Evolutionary conservation across 805 yeast genomes (phyloP), one percentile per base, ranked within the genome.

Genomic region (Teunomyces tritomae): DNA sequence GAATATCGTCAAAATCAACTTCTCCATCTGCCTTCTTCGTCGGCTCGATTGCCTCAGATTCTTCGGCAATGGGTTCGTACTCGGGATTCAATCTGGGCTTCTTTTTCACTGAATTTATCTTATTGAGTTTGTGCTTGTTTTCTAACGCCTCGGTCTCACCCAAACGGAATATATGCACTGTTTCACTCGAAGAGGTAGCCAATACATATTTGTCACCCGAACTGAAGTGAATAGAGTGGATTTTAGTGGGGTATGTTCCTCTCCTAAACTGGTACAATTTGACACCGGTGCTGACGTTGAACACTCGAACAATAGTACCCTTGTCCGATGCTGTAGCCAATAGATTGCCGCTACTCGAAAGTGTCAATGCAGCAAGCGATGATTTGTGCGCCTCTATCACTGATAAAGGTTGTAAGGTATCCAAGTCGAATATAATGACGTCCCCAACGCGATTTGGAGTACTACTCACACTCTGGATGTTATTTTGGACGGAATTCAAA

Each of bases 261-360:
- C 96, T 71, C 53, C 96, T 75, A 64, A 87, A 88, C 63, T 89
- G 92, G 49, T 75, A 80, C 13, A 87, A 63, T 55, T 79, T 80
- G 27, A 72, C 67, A 0, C 91, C 90, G 1, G 83, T 78, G 1
- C 76, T 73, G 0, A 88, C 83, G 30, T 84, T 72, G 59, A 91
- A 94, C 2, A 94, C 85, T 39, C 98, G 71, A 2, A 92, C 82
- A 17, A 94, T 82, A 0, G 98, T 94, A 1, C 99, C 99, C 59
- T 89, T 88, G 30, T 78, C 82, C 0, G 96, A 88, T 5, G 97
- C 89, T 0, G 97, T 88, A 0, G 97, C 97, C 39, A 92, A 73
- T 53, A 88, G 70, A 2, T 80, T 73, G 0, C 97, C 97, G 57
- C 87, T 91, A 28, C 74, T 73, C 44, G 89, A 87, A 13, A 94